A percentile compares a stretch with the other conserved stretches of the same genome.
Conservation (phyloP, 2,329 filamentous ascomycete species). For the Leptodontidium sp. region DNA sequence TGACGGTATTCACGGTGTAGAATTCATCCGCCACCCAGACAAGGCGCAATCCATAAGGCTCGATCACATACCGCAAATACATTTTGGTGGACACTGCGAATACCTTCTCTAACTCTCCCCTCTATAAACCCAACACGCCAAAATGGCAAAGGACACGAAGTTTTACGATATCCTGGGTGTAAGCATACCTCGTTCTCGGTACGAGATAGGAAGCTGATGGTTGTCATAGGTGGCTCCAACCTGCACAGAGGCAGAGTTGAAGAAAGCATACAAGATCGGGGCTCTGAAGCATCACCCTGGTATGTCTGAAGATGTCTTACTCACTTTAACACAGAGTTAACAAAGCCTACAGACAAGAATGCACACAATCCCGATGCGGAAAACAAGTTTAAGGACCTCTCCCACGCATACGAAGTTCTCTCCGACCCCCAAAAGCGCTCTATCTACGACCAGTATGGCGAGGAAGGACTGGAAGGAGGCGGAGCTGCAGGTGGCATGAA, state of each 20-base stretch:
- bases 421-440: conserved; percentile 91
- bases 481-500: conserved; percentile 85
- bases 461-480: conserved; percentile 93
- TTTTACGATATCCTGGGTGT: conserved; percentile 82
- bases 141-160: conserved; percentile 82
- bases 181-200: conserved; percentile 49
- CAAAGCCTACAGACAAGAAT: conserved; percentile 80
- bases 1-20: conserved; percentile 17
- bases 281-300: conserved; percentile 87
- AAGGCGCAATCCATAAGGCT: conserved; percentile 20
- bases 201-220: conserved; percentile 43
- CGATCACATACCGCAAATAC: conserved; percentile 12
- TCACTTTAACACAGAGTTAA: conserved; percentile 30
- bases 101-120: conserved; percentile 24
- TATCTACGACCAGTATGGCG: conserved; percentile 96
- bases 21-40: conserved; percentile 17
- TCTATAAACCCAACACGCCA: conserved; percentile 46
- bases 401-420: conserved; percentile 93
- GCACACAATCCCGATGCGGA: conserved; percentile 90
- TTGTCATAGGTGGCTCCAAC: conserved; percentile 73
- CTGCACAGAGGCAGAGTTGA: conserved; percentile 85
- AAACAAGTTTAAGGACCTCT: conserved; percentile 98
- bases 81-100: conserved; percentile 13
- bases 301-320: conserved; percentile 53
- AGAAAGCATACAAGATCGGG: conserved; percentile 87